Conservation (phyloP, 2,329 filamentous ascomycete species). For the Exophiala calicioides region DNA sequence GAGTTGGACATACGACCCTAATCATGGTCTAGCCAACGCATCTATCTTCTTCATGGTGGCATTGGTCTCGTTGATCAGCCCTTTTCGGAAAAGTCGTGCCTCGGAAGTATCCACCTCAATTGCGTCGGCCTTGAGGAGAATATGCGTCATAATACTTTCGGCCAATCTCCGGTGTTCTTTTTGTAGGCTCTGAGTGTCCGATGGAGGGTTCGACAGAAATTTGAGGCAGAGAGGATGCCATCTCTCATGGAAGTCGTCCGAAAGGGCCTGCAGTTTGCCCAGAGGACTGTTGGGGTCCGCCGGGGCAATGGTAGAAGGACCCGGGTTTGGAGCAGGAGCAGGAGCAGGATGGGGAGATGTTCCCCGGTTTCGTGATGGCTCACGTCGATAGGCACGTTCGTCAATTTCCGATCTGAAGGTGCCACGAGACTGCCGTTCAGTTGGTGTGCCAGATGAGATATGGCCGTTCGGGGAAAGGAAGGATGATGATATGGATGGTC, state of each 20-base stretch:
- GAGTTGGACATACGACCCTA: not conserved
- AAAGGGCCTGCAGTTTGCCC: constrained; percentile 43
- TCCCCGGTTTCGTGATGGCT: constrained; percentile 21
- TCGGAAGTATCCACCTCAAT: constrained; percentile 69
- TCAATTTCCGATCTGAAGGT: constrained; percentile 20
- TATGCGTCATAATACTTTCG: constrained; percentile 46
- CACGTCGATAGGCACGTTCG: constrained; percentile 23
- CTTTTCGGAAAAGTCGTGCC: constrained; percentile 51
- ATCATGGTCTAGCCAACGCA: constrained; percentile 27
- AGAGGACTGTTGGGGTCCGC: constrained; percentile 40
- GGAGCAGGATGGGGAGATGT: constrained; percentile 18
- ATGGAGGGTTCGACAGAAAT: constrained; percentile 43
- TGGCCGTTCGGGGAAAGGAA: constrained; percentile 26
- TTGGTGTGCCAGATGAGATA: constrained; percentile 13
- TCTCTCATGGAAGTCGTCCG: constrained; percentile 39
- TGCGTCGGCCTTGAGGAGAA: constrained; percentile 63
- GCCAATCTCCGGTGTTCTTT: constrained; percentile 47
- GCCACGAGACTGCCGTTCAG: constrained; percentile 22
- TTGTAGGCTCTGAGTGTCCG: constrained; percentile 42
- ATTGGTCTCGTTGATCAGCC: constrained; percentile 47
- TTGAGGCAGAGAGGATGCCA: constrained; percentile 42
- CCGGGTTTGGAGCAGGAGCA: constrained; percentile 10
- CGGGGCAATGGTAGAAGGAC: constrained; percentile 25
- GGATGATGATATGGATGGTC: constrained; percentile 6
- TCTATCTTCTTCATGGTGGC: constrained; percentile 42